phyloP scores from a whole-genome alignment of 75 land plant species.

The Selaginella moellendorffii region DNA sequence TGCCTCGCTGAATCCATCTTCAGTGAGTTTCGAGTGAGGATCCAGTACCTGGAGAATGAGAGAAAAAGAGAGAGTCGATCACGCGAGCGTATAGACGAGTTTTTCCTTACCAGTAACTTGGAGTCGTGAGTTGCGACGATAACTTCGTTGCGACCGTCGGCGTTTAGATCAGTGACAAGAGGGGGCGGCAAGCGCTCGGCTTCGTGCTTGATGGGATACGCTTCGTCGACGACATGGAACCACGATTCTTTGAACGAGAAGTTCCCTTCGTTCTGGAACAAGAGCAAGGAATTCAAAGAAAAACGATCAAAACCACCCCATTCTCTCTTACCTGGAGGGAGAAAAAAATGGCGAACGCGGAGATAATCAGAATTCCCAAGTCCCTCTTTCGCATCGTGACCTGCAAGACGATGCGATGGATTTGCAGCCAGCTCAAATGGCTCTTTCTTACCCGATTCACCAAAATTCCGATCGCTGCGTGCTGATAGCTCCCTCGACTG shows the following conservation, averaged over 20 bases:
- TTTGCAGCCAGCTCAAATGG: no score
- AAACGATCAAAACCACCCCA: conserved; percentile 4
- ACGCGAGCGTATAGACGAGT: no score
- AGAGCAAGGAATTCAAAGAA: conserved; percentile 1
- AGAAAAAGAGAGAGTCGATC: neutral
- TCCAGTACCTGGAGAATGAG: conserved; percentile 41
- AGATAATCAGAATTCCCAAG: conserved; percentile 61
- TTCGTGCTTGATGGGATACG: conserved; percentile 70
- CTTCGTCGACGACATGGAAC: conserved; percentile 58
- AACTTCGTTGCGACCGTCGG: conserved; percentile 82
- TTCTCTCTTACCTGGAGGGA: conserved; percentile 96
- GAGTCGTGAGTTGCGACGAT: conserved; percentile 86
- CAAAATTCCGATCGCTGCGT: no score
- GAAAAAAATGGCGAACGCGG: conserved; percentile 86
- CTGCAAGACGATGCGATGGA: no score
- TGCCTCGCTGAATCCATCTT: conserved; percentile 79
- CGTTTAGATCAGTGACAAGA: conserved; percentile 76
- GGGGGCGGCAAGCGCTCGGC: conserved; percentile 88
- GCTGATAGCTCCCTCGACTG: no score
- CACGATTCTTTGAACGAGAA: conserved; percentile 86
- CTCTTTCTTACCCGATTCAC: no score
- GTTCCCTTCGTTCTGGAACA: conserved; percentile 83
- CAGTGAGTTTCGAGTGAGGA: conserved; percentile 41
- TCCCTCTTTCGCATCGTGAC: conserved; percentile 86
- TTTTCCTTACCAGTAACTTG: conserved; percentile 49